A percentile compares a stretch with the other conserved stretches of the same genome.
phyloP scores from a whole-genome alignment of 208 protist species.

The Leishmania arabica region DNA sequence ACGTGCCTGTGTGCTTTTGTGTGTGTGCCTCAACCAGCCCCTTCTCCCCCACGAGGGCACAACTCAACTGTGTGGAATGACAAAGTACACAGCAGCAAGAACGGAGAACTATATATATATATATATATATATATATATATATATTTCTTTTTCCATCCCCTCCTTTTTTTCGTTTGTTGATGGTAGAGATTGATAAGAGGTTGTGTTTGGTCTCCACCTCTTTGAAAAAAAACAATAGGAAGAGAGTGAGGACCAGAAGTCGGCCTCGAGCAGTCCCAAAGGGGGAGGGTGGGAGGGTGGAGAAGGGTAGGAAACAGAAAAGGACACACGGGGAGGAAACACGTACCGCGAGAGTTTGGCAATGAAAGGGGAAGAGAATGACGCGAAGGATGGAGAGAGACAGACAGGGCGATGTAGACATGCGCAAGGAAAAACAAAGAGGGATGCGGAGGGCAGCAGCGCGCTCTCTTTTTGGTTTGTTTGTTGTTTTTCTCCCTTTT shows the following conservation, averaged over 20 bases:
- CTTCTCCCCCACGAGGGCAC: not conserved
- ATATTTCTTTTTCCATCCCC: not conserved
- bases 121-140: not conserved
- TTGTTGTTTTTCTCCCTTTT: slow-evolving; percentile 13
- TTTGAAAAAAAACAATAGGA: not conserved
- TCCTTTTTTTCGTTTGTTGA: not conserved
- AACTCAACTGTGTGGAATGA: not conserved
- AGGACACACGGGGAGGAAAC: not conserved
- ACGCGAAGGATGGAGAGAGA: not conserved
- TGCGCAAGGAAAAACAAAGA: not conserved
- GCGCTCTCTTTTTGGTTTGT: not conserved
- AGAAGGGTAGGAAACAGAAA: not conserved
- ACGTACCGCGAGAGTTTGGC: not conserved
- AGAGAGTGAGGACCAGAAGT: not conserved
- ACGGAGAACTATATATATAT: too few relatives aligned
- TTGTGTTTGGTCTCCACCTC: not conserved
- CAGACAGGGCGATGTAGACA: not conserved
- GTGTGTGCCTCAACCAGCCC: not conserved
- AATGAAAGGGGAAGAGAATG: not conserved
- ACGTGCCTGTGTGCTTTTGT: not conserved
- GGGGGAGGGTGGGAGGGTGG: too few relatives aligned
- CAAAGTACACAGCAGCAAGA: not conserved
- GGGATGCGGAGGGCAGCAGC: not conserved
- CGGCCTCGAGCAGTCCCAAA: not conserved
- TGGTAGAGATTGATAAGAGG: not conserved